These are phyloP conservation scores for Bretschneidera sinensis DNA, from an alignment of 345 rosid genomes.

Conservation along the genomic window DNA sequence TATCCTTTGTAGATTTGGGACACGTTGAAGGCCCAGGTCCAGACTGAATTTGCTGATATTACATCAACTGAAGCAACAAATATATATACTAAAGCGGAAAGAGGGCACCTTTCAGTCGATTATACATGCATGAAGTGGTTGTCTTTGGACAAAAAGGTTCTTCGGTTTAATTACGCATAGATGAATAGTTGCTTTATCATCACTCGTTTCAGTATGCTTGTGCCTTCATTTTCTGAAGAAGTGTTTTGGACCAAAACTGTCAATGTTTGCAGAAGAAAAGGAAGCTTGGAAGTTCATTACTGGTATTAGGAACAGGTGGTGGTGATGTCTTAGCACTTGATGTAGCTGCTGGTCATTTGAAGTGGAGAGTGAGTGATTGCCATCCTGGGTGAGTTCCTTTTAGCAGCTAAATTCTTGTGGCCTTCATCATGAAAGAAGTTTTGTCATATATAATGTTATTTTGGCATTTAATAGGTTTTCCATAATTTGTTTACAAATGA, in stretches of 20 bases:
- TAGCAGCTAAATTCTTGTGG: neutral
- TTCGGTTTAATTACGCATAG: neutral
- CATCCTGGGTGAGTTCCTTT: conserved; percentile 79
- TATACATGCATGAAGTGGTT: conserved; percentile 85
- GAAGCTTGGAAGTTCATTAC: conserved; percentile 57
- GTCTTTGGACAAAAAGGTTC: conserved; percentile 57
- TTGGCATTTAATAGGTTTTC: neutral
- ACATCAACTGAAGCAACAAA: conserved; percentile 36
- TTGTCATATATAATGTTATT: neutral
- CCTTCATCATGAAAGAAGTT: neutral
- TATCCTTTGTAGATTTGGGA: conserved; percentile 58
- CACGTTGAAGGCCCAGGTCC: conserved; percentile 62
- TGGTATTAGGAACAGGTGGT: conserved; percentile 83
- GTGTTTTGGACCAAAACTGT: neutral
- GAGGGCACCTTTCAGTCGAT: conserved; percentile 68
- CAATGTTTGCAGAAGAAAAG: conserved; percentile 61
- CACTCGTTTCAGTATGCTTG: neutral
- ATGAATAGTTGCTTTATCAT: neutral
- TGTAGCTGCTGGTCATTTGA: conserved; percentile 83
- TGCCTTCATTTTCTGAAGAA: neutral
- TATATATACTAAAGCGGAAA: conserved; percentile 34
- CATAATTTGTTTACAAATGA: neutral
- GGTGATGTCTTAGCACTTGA: conserved; percentile 94
- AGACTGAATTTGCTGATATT: conserved; percentile 76
- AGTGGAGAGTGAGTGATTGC: conserved; percentile 82